Base-by-base conservation (phyloP, 352 stramenopile species). In the Globisporangium middletonii region DNA sequence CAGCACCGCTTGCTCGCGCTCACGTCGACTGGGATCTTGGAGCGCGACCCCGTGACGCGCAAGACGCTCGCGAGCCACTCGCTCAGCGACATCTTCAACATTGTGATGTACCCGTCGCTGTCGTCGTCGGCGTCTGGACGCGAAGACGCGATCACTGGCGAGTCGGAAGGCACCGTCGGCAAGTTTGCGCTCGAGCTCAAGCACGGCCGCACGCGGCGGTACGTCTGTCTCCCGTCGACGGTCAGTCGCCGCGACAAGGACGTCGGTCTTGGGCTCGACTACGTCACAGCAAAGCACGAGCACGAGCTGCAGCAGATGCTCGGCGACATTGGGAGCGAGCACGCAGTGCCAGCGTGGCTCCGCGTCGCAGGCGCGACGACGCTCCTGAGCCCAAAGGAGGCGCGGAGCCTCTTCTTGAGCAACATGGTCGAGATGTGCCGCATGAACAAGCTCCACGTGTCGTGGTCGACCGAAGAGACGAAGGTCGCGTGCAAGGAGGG, bases 401-500 rank as follows among this genome's bases (percentile, higher is more conserved):
- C 78, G 27, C 67, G 85, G 51, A 95, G 81, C 50, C 51, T 95
- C 33, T 92, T 92, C 55, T 42, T 95, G 47, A 83, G 79, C 62
- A 95, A 95, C 52, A 72, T 95, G 70, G 85, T 95, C 52, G 85
- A 95, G 53, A 92, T 95, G 80, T 92, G 82, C 43, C 77, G 81
- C 8, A 89, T 93, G 79, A 95, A 93, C 71, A 92, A 93, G 60
- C 55, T 93, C 27, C 85, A 95, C 52, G 75, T 95, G 35, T 79
- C 80, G 8, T 93, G 82, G 85, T 95, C 85, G 30, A 93, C 85
- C 0, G 85, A 92, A 71, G 85, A 95, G 61, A 93, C 85, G 7
- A 81, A 77, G 60, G 73, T 93, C 59, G 85, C 73, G 1, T 95
- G 85, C 64, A 95, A 95, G 58, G 85, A 93, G 72, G 85, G 85